These are phyloP conservation scores for Kalanchoe fedtschenkoi DNA, from an alignment of 164 flowering plant species.

Conservation along the genomic window DNA sequence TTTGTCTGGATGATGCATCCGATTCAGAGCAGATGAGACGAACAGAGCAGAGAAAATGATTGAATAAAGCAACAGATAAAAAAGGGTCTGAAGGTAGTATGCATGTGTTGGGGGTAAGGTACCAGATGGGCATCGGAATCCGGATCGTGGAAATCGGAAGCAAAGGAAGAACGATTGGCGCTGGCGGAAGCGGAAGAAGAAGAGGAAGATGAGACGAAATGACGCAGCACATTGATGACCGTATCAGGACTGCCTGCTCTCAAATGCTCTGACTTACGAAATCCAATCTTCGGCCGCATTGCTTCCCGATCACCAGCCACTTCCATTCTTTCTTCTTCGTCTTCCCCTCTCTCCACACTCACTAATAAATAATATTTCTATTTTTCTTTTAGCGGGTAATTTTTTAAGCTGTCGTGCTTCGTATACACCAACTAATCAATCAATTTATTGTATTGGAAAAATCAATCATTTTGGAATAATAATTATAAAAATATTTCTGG, in stretches of 20 bases:
- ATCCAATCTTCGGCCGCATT: constrained; percentile 41
- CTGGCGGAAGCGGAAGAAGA: constrained; percentile 66
- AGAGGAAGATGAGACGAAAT: constrained; percentile 33
- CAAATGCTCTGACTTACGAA: constrained; percentile 24
- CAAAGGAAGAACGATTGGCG: constrained; percentile 68
- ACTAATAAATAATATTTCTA: too few species aligned
- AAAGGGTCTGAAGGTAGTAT: background rate
- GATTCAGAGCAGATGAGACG: background rate
- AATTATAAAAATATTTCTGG: too few species aligned
- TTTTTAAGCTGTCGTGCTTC: too few species aligned
- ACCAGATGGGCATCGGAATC: constrained; percentile 50
- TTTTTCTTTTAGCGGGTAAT: too few species aligned
- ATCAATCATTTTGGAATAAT: too few species aligned
- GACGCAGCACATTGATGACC: constrained; percentile 43
- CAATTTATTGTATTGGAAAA: too few species aligned
- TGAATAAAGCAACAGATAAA: background rate
- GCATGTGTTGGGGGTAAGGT: too few species aligned
- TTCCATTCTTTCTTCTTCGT: too few species aligned
- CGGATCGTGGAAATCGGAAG: constrained; percentile 59
- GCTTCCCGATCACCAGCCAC: too few species aligned
- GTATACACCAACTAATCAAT: too few species aligned
- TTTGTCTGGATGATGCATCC: background rate
- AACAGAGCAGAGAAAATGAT: background rate
- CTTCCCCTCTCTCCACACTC: too few species aligned
- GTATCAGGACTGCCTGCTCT: constrained; percentile 72